Evolutionary conservation across 2,329 filamentous ascomycete genomes (phyloP).

Genomic region (Tolypocladium guangdongense): DNA sequence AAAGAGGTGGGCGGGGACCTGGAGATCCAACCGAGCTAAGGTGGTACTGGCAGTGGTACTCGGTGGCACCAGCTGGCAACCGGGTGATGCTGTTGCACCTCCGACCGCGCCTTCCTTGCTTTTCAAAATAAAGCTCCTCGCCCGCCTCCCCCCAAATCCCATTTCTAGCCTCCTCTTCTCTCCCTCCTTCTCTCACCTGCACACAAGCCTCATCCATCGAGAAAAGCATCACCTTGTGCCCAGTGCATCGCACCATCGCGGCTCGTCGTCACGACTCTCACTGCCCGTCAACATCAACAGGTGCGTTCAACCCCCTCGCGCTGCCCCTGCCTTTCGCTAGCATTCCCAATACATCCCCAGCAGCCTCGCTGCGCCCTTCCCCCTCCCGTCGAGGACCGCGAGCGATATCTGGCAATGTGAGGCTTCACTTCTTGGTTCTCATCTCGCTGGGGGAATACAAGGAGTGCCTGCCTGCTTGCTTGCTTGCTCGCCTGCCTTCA

Average conservation of each 20-base stretch:
- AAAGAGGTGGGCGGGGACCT: not conserved
- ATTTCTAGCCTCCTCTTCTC: slow-evolving; percentile 2
- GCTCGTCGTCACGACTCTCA: not conserved
- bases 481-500: not conserved
- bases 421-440: too few relatives aligned
- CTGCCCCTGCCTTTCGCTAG: not conserved
- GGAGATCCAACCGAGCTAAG: not conserved
- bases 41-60: not conserved
- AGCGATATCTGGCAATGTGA: not conserved
- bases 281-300: not conserved
- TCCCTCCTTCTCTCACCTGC: not conserved
- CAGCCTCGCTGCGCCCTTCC: not conserved
- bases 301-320: not conserved
- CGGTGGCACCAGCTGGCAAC: slow-evolving; percentile 1
- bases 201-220: not conserved
- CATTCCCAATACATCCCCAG: not conserved
- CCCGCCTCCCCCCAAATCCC: not conserved
- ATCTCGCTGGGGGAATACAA: not conserved
- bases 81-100: not conserved
- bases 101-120: slow-evolving; percentile 1
- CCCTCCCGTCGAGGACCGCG: not conserved
- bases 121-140: slow-evolving; percentile 3
- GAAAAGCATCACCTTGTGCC: not conserved
- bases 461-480: not conserved
- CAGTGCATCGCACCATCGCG: not conserved